Conservation (phyloP, 768 basidiomycete genomes). For the Tricholoma hemisulphureum region DNA sequence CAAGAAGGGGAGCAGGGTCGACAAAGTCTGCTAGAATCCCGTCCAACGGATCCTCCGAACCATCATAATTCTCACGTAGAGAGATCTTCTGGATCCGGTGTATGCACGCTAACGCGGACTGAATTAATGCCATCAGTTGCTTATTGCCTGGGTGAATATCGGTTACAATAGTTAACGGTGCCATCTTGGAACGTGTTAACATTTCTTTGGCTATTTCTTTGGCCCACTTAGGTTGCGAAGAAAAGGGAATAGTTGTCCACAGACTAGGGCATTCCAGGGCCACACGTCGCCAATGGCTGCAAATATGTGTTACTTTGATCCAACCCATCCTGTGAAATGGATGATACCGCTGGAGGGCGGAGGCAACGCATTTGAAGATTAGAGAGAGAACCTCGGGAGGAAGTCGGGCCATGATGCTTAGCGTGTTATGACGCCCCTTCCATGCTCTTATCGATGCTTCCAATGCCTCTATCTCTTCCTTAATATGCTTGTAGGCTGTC, state of each 20-base stretch:
- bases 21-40: neutral
- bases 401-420: constrained; percentile 4
- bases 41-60: neutral
- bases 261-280: constrained; percentile 2
- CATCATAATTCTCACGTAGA: neutral
- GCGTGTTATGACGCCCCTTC: constrained; percentile 5
- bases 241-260: neutral
- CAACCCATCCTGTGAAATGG: neutral
- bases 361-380: constrained; percentile 4
- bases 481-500: constrained; percentile 6
- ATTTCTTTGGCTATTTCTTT: constrained; percentile 6
- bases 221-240: neutral
- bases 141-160: neutral
- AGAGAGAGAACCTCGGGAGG: constrained; percentile 4
- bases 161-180: constrained; percentile 2
- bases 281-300: constrained; percentile 9
- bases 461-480: neutral
- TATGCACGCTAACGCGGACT: neutral
- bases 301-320: constrained; percentile 8
- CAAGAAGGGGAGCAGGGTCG: constrained; percentile 3
- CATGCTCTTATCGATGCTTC: neutral
- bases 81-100: neutral
- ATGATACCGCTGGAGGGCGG: neutral
- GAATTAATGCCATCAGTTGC: neutral
- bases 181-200: constrained; percentile 4